Evolutionary conservation across 306 rosid species (phyloP), one percentile per base, ranked within the genome.

Genomic region (Phaseolus lunatus): DNA sequence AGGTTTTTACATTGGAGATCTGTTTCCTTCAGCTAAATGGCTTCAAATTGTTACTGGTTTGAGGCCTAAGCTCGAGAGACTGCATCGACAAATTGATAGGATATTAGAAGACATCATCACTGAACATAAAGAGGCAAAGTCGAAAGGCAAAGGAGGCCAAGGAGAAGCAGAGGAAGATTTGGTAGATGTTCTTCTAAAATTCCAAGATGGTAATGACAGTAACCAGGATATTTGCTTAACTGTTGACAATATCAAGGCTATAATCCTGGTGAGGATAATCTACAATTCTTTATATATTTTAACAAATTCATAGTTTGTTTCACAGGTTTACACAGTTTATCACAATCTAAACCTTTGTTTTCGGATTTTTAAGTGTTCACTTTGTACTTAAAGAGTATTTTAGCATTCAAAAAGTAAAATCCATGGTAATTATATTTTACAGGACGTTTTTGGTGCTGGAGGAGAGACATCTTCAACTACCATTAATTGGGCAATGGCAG

Each of bases 11-110:
- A 20, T 83, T 15, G 80, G 31, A 3, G 82, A 83, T 63, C 9
- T 85, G 43, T 88, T 81, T 69, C 87, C 88, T 62, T 88, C 88
- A 1, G 64, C 54, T 67, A 62, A 33, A 59, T 70, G 82, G 82
- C 78, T 71, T 71, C 72, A 76, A 59, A 27, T 3, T n/a, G 14
- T 79, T 48, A 71, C 77, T 26, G 86, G 87, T 56, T 10, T 56
- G n/a, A 23, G 18, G 64, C 35, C 35, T 11, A 57, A 19, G 4
- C 18, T 57, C 13, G 65, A 58, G 37, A 26, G 19, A 7, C 9
- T 24, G 65, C 65, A 22, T 0, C 1, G 11, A 13, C 37, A 26
- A 58, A 13, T 5, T 5, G 65, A 58, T 24, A 18, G 65, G 37
- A 58, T 26, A 24, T n/a, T 58, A 24, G 65, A 5, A 58, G 19